Conservation (phyloP, 306 rosid genomes). For the Luffa aegyptiaca region DNA sequence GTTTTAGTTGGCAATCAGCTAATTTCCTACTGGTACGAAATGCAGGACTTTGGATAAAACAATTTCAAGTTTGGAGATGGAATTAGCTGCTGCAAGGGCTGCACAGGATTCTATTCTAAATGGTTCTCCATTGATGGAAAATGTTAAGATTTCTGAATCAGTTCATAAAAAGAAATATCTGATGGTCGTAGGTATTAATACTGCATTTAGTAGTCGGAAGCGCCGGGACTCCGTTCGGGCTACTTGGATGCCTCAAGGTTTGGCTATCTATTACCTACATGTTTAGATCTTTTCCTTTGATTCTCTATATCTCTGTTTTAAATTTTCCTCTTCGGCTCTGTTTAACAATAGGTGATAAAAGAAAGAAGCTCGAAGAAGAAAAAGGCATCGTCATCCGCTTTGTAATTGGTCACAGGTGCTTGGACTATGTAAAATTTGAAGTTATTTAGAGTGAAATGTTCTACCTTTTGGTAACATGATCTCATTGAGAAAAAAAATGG, state of each 20-base stretch:
- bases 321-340: neutral
- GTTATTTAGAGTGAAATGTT: neutral
- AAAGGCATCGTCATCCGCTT: conserved; percentile 45
- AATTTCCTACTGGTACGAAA: neutral
- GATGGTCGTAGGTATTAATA: conserved; percentile 46
- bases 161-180: conserved; percentile 33
- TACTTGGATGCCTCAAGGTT: conserved; percentile 63
- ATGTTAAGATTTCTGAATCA: conserved; percentile 18
- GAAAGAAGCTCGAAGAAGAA: conserved; percentile 51
- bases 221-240: conserved; percentile 51
- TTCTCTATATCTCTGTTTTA: neutral
- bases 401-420: conserved; percentile 52
- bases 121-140: conserved; percentile 25
- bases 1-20: neutral
- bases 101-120: conserved; percentile 36
- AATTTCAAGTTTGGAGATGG: conserved; percentile 50
- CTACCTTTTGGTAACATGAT: neutral
- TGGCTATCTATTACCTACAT: neutral
- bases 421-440: neutral
- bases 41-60: conserved; percentile 45
- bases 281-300: neutral
- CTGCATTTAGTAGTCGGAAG: conserved; percentile 55
- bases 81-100: conserved; percentile 46
- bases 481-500: neutral
- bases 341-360: conserved; percentile 21